phyloP scores from a whole-genome alignment of 2,329 filamentous ascomycete genomes.

The Neonectria hederae region DNA sequence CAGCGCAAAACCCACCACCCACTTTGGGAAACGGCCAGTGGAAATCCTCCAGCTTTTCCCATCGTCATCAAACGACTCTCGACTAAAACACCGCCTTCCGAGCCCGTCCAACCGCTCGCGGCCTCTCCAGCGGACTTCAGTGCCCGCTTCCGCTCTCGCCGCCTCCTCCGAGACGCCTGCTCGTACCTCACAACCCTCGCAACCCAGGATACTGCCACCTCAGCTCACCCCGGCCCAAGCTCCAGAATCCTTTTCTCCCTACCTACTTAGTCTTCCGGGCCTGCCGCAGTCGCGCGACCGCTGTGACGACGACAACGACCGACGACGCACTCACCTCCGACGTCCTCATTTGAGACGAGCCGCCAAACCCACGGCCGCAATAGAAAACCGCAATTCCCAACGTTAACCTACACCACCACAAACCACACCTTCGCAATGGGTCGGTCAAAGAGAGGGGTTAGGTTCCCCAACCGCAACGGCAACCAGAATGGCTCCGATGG shows the following conservation, averaged over 20 bases:
- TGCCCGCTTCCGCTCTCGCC: conserved; percentile 6
- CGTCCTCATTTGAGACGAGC: neutral
- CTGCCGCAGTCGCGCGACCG: conserved; percentile 22
- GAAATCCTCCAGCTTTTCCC: conserved; percentile 35
- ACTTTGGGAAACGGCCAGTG: conserved; percentile 38
- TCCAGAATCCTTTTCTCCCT: conserved; percentile 1
- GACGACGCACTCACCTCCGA: conserved; percentile 1
- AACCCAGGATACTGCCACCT: neutral
- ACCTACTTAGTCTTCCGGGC: conserved; percentile 17
- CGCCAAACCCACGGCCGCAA: neutral
- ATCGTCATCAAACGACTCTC: conserved; percentile 31
- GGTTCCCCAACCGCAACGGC: conserved; percentile 60
- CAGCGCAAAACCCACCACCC: conserved; percentile 32
- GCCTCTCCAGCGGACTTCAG: conserved; percentile 8
- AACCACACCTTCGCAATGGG: conserved; percentile 43
- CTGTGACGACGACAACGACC: neutral
- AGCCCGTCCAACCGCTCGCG: conserved; percentile 3
- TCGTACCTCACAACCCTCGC: neutral
- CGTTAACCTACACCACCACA: conserved; percentile 9
- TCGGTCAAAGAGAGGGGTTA: conserved; percentile 60
- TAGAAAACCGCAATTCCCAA: neutral
- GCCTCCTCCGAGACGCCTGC: neutral
- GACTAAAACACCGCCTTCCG: conserved; percentile 22
- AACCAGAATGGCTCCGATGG: conserved; percentile 55
- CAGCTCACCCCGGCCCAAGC: conserved; percentile 7